Evolutionary conservation across 495 filamentous ascomycete genomes (phyloP).

Genomic region (Geopyxis carbonaria): DNA sequence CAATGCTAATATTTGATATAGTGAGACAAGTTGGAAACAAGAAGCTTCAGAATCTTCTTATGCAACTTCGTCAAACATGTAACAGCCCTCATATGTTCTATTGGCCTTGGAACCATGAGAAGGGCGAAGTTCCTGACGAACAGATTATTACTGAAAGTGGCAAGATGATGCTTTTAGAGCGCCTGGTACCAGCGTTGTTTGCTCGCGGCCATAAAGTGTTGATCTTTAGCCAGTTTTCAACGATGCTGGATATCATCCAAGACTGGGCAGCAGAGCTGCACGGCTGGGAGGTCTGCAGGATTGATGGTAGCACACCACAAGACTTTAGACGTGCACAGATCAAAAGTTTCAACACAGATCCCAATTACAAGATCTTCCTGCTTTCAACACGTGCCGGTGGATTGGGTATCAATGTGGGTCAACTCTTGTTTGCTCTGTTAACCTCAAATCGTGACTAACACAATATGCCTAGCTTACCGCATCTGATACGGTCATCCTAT

Average conservation of each 20-base stretch:
- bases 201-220: constrained; percentile 61
- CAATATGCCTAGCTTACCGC: constrained; percentile 27
- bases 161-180: constrained; percentile 88
- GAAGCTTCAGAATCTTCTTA: constrained; percentile 84
- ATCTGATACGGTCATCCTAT: constrained; percentile 59
- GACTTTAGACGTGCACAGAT: constrained; percentile 70
- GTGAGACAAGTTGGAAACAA: constrained; percentile 72
- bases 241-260: constrained; percentile 76
- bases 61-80: constrained; percentile 84
- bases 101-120: constrained; percentile 53
- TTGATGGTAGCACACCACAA: constrained; percentile 77
- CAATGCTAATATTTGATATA: no score
- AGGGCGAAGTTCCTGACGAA: constrained; percentile 37
- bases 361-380: constrained; percentile 60
- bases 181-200: constrained; percentile 62
- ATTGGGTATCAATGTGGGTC: constrained; percentile 66
- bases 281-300: constrained; percentile 66
- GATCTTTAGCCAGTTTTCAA: constrained; percentile 94
- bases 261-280: constrained; percentile 61
- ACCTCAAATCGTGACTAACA: neutral
- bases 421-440: neutral
- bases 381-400: constrained; percentile 83
- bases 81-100: constrained; percentile 95
- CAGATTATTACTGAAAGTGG: constrained; percentile 69
- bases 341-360: constrained; percentile 60